Evolutionary conservation across 2,329 filamentous ascomycete genomes (phyloP), one percentile per base, ranked within the genome.

Genomic region (Cladosporium austrohemisphaericum): DNA sequence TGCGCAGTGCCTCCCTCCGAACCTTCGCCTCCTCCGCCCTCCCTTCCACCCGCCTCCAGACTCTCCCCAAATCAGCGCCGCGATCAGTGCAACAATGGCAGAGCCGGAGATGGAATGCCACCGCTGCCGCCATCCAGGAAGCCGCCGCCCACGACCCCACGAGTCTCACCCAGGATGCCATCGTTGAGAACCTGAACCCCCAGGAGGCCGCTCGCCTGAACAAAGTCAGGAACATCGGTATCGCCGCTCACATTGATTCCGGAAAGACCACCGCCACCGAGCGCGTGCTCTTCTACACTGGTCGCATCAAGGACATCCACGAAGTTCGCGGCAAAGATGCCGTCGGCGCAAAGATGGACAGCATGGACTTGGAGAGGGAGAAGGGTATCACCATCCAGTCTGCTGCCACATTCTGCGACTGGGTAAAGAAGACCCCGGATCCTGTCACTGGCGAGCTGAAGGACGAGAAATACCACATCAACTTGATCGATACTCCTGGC

Each of bases 311-410:
- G 68, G 80, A 88, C 25, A 97, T 98, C 63, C 93, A 98, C 75
- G 93, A 98, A 73, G 93, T 98, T 35, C 83, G 93, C 64, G 90
- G 90, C 52, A 91, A 92, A 66, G 93, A 98, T 78, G 82, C 87
- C 28, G 90, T 96, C 32, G 93, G 93, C 57, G 93, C 93, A 53
- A 98, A 98, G 76, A 98, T 98, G 93, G 93, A 98, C 76, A 96
- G 91, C 20, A 98, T 98, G 93, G 93, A 98, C 61, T 77, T 98
- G 59, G 93, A 98, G 74, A 81, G 93, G 71, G 93, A 97, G 70
- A 95, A 96, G 76, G 93, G 93, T 63, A 98, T 98, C 68, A 98
- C 93, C 51, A 98, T 98, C 64, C 92, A 98, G 71, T 97, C 92
- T 59, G 93, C 93, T 9, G 93, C 93, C 19, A 98, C 93, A 1